These are phyloP conservation scores for Pythium grandisporangium DNA, from an alignment of 352 stramenopile genomes.

Conservation along the genomic window DNA sequence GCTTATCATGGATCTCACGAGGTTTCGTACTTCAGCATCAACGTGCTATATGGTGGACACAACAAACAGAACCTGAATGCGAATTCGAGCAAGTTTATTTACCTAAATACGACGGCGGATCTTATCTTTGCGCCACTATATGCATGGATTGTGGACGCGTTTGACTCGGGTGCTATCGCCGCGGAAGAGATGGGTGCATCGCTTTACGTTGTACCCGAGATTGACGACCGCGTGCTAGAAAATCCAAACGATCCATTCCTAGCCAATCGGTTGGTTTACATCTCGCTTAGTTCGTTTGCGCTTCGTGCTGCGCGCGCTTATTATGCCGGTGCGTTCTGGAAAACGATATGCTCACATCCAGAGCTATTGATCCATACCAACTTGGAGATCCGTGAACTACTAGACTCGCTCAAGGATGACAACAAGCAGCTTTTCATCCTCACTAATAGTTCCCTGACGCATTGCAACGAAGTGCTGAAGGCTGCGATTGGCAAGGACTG, in stretches of 20 bases:
- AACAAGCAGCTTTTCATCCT: slow-evolving; percentile 36
- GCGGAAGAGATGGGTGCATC: slow-evolving; percentile 28
- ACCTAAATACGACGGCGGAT: slow-evolving; percentile 34
- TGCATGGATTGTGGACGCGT: slow-evolving; percentile 41
- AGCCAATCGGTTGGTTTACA: slow-evolving; percentile 28
- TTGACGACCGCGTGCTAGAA: slow-evolving; percentile 10
- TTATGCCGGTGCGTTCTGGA: slow-evolving; percentile 39
- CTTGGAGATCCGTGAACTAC: slow-evolving; percentile 22
- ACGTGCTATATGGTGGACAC: slow-evolving; percentile 22
- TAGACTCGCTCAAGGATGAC: slow-evolving; percentile 20
- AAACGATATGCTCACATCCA: slow-evolving; percentile 25
- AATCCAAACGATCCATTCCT: slow-evolving; percentile 38
- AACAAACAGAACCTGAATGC: slow-evolving; percentile 11
- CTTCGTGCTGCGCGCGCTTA: slow-evolving; percentile 30
- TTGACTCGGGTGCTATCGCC: slow-evolving; percentile 31
- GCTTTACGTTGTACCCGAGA: slow-evolving; percentile 30
- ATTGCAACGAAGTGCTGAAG: slow-evolving; percentile 46
- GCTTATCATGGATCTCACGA: slow-evolving; percentile 40
- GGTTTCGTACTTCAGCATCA: slow-evolving; percentile 35
- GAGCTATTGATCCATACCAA: slow-evolving; percentile 37
- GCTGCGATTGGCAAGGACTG: slow-evolving; percentile 36
- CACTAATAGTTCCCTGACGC: slow-evolving; percentile 40
- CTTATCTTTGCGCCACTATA: slow-evolving; percentile 43
- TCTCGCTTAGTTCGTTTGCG: slow-evolving; percentile 26
- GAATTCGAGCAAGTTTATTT: slow-evolving; percentile 22